Evolutionary conservation across 192 early-diverging fungal species (phyloP).

Genomic region (Glomus cerebriforme): DNA sequence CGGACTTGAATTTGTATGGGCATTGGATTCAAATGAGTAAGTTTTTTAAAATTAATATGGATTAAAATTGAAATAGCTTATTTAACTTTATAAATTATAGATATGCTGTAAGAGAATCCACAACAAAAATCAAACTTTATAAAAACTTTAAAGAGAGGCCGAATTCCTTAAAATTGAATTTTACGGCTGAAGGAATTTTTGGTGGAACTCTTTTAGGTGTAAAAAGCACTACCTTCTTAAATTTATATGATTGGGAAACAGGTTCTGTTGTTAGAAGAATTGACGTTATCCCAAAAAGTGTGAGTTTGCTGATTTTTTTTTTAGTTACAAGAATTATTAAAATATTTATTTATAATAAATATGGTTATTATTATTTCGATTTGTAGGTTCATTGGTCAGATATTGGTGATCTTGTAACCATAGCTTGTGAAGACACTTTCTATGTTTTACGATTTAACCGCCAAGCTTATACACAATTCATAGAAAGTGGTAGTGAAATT

Average conservation of each 20-base stretch:
- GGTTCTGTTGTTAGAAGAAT: slow-evolving; percentile 89
- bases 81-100: slow-evolving; percentile 33
- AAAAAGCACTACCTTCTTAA: slow-evolving; percentile 79
- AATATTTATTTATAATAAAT: neutral
- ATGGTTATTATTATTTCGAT: neutral
- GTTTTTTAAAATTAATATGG: slow-evolving; percentile 12
- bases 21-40: slow-evolving; percentile 89
- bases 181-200: slow-evolving; percentile 91
- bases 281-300: slow-evolving; percentile 84
- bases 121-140: slow-evolving; percentile 85
- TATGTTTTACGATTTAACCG: slow-evolving; percentile 95
- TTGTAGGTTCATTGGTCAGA: slow-evolving; percentile 92
- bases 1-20: slow-evolving; percentile 97
- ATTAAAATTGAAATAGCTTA: neutral
- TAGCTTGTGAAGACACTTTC: slow-evolving; percentile 90
- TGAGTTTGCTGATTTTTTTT: slow-evolving; percentile 32
- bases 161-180: slow-evolving; percentile 71
- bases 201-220: slow-evolving; percentile 93
- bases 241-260: slow-evolving; percentile 98
- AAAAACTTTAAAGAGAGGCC: slow-evolving; percentile 95
- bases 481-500: slow-evolving; percentile 66
- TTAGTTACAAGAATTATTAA: too few species aligned
- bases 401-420: slow-evolving; percentile 86
- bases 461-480: slow-evolving; percentile 74
- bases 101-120: slow-evolving; percentile 95